Evolutionary conservation across 331 rosid genomes (phyloP).

Genomic region (Rosa hybrid): DNA sequence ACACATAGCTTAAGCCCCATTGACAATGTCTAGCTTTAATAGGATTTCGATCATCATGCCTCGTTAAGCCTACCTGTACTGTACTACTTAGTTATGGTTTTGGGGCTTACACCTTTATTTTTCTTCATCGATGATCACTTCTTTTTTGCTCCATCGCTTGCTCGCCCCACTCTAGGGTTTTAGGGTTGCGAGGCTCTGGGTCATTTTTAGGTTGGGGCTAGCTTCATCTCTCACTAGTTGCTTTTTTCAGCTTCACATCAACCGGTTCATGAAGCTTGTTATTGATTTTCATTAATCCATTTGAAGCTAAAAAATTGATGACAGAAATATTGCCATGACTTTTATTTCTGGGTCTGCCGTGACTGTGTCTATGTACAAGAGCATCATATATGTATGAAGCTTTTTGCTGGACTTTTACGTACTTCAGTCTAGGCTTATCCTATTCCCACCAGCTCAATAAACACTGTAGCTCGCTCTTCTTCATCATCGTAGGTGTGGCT

Average conservation of each 20-base stretch:
- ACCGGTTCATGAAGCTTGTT: conserved; percentile 1
- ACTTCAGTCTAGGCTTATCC: neutral
- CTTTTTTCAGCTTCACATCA: neutral
- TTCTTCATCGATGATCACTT: conserved; percentile 1
- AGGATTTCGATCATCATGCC: conserved; percentile 15
- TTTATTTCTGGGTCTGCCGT: neutral
- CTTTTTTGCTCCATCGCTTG: neutral
- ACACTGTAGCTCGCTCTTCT: conserved; percentile 7
- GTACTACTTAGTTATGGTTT: conserved; percentile 1
- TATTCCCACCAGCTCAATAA: neutral
- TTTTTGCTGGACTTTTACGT: neutral
- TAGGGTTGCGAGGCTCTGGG: conserved; percentile 22
- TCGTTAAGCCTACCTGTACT: conserved; percentile 15
- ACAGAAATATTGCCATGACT: conserved; percentile 1
- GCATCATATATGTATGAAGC: conserved; percentile 3
- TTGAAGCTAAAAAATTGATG: neutral
- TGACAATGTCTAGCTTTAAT: conserved; percentile 5
- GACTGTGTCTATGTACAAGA: neutral
- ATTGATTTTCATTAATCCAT: neutral
- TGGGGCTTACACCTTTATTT: neutral
- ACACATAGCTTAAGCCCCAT: conserved; percentile 15
- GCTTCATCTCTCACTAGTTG: neutral
- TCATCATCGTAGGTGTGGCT: conserved; percentile 2
- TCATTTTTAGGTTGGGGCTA: conserved; percentile 11
- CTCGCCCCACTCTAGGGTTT: conserved; percentile 22